Conservation (phyloP, 768 basidiomycete species). For the Phaeotremella fagi region DNA sequence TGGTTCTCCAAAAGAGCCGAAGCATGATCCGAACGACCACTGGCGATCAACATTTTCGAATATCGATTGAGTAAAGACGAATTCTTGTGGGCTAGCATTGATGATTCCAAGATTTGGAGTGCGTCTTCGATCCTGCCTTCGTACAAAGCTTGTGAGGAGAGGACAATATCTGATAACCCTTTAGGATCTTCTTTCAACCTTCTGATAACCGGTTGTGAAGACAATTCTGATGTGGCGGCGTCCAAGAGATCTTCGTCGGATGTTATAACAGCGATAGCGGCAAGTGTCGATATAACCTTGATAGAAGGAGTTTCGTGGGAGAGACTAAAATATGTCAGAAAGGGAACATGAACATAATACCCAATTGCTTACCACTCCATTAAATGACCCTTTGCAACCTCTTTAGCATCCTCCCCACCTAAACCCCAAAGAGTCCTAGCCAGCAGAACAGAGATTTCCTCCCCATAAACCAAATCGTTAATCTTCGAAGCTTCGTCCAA, state of each 20-base stretch:
- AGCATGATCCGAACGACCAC: constrained; percentile 15
- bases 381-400: constrained; percentile 70
- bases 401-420: constrained; percentile 67
- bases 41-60: constrained; percentile 21
- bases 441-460: constrained; percentile 72
- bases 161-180: constrained; percentile 65
- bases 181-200: constrained; percentile 64
- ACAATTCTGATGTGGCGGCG: constrained; percentile 77
- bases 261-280: constrained; percentile 76
- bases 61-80: constrained; percentile 19
- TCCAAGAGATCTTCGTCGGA: constrained; percentile 71
- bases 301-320: constrained; percentile 71
- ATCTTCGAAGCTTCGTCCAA: constrained; percentile 51
- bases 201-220: constrained; percentile 63
- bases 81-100: constrained; percentile 8
- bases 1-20: constrained; percentile 4
- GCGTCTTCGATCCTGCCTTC: constrained; percentile 16
- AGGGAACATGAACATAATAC: not conserved
- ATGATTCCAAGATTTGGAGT: constrained; percentile 12
- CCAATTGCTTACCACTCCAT: constrained; percentile 65
- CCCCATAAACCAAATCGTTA: constrained; percentile 51
- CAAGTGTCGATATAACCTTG: constrained; percentile 72
- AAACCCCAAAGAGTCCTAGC: constrained; percentile 80
- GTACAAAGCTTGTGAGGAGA: constrained; percentile 63
- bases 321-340: constrained; percentile 56